Conservation (phyloP, 1,284 basidiomycete species). For the Phylloporus sp. region DNA sequence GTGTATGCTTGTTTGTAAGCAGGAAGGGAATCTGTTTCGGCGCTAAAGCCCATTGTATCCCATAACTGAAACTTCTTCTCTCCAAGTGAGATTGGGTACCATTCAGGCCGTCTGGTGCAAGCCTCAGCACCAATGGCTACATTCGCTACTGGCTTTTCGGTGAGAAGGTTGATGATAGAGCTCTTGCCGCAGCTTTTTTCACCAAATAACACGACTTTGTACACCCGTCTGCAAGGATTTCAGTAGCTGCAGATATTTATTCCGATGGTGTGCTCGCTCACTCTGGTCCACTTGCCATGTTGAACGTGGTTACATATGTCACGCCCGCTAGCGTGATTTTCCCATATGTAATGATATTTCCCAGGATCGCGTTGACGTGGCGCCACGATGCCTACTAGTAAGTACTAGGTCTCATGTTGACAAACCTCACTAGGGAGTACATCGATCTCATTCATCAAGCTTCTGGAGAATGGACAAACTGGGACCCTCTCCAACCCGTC, state of each 20-base stretch:
- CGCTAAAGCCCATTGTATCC: too few relatives aligned
- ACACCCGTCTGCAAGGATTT: conserved; percentile 29
- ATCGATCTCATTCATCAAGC: conserved; percentile 5
- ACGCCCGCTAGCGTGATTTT: too few relatives aligned
- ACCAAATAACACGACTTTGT: conserved; percentile 38
- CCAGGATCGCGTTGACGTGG: too few relatives aligned
- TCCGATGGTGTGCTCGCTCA: conserved; percentile 21
- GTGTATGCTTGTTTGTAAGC: conserved; percentile 37
- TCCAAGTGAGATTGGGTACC: too few relatives aligned
- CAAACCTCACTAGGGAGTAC: background rate
- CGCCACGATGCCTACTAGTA: too few relatives aligned
- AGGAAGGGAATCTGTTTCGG: conserved; percentile 28
- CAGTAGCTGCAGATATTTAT: background rate
- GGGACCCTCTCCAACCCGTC: conserved; percentile 1
- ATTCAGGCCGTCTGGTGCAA: too few relatives aligned
- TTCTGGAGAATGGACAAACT: background rate
- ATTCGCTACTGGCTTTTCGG: conserved; percentile 24
- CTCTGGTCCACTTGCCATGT: conserved; percentile 5
- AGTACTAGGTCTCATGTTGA: too few relatives aligned
- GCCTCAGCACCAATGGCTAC: conserved; percentile 30
- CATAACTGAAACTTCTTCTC: too few relatives aligned
- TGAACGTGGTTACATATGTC: too few relatives aligned
- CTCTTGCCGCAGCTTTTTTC: conserved; percentile 38
- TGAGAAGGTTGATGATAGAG: conserved; percentile 39
- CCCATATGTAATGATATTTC: too few relatives aligned